These are phyloP conservation scores for Dryas alaskensis DNA, from an alignment of 306 rosid genomes.

Conservation along the genomic window DNA sequence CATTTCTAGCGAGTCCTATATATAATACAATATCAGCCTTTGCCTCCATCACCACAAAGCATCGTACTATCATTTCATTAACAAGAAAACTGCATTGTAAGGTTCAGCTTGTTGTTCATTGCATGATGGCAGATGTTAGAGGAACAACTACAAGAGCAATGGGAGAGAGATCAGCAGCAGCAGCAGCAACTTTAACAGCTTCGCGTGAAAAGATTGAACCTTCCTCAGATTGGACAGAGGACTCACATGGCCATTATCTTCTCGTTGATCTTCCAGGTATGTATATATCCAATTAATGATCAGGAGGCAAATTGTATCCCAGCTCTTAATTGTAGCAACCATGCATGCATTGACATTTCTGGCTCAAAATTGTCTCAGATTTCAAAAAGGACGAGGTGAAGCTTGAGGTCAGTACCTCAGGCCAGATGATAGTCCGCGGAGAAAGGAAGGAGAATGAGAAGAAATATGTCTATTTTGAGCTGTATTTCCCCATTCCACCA, in stretches of 20 bases:
- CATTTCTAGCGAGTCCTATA: too few species aligned
- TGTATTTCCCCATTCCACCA: constrained; percentile 39
- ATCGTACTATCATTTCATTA: constrained; percentile 1
- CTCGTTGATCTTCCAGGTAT: constrained; percentile 76
- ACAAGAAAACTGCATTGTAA: neutral
- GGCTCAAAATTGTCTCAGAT: constrained; percentile 30
- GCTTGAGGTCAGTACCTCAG: constrained; percentile 37
- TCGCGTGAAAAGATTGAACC: constrained; percentile 44
- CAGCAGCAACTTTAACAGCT: neutral
- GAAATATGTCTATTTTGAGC: constrained; percentile 38
- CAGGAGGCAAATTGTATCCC: too few species aligned
- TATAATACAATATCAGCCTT: neutral
- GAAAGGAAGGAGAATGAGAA: constrained; percentile 42
- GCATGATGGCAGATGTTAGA: constrained; percentile 45
- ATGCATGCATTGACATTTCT: neutral
- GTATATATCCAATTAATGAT: too few species aligned
- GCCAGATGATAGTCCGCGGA: constrained; percentile 41
- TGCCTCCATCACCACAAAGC: constrained; percentile 1
- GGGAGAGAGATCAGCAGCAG: constrained; percentile 8
- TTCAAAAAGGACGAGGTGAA: constrained; percentile 59
- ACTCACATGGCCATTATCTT: constrained; percentile 51
- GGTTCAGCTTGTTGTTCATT: neutral
- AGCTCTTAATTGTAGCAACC: too few species aligned
- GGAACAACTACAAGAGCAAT: constrained; percentile 17
- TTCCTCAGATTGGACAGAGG: constrained; percentile 56